A percentile compares a stretch with the other conserved stretches of the same genome.
These are phyloP conservation scores for Marchantia paleacea DNA, from an alignment of 225 moss, liverwort and hornwort genomes.

Conservation along the genomic window DNA sequence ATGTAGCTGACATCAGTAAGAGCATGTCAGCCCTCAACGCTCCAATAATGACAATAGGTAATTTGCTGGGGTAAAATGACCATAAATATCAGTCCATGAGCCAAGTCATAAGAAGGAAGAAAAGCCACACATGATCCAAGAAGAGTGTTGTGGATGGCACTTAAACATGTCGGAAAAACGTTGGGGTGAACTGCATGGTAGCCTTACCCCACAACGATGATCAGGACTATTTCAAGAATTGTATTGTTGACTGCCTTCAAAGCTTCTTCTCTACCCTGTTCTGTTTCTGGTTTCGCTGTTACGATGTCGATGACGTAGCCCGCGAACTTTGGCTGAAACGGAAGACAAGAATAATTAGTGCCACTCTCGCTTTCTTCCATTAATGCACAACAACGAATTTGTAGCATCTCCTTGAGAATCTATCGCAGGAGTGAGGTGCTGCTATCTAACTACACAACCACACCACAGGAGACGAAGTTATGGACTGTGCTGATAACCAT, in stretches of 20 bases:
- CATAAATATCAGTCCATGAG: background rate
- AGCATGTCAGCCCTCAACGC: background rate
- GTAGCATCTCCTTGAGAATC: no score
- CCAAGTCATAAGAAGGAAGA: background rate
- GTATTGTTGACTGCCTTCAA: slow-evolving; percentile 67
- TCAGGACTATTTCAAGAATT: slow-evolving; percentile 68
- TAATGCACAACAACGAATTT: background rate
- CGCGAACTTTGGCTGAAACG: slow-evolving; percentile 74
- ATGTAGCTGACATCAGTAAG: background rate
- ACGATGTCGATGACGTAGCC: slow-evolving; percentile 88
- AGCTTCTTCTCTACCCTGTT: slow-evolving; percentile 66
- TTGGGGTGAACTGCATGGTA: background rate
- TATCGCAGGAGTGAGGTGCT: background rate
- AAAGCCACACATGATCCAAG: background rate
- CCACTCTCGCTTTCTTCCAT: background rate
- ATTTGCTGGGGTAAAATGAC: background rate
- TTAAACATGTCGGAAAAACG: background rate
- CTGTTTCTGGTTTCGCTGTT: slow-evolving; percentile 56
- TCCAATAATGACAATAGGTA: background rate
- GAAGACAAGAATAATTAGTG: background rate
- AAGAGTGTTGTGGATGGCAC: background rate
- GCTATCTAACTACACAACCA: background rate
- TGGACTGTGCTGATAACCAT: background rate
- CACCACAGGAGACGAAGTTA: background rate
- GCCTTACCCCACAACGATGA: slow-evolving; percentile 66